phyloP scores from a whole-genome alignment of 139 green algal species.

The Raphidocelis subcapitata region DNA sequence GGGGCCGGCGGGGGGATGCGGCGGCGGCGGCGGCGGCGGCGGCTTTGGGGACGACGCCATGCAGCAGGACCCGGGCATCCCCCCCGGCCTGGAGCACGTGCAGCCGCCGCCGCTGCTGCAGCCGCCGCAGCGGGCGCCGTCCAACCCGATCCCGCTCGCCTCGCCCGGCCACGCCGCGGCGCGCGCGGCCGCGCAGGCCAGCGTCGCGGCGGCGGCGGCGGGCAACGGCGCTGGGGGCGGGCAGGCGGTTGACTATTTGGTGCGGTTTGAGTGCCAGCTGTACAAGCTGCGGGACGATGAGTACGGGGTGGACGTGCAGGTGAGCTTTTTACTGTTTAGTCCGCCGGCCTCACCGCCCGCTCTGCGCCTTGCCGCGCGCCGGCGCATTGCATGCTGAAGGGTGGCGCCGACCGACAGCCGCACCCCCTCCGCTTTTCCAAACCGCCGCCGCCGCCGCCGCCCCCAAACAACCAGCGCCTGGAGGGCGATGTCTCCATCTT shows the following conservation, averaged over 20 bases:
- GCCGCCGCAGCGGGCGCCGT: not conserved
- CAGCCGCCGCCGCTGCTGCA: not conserved
- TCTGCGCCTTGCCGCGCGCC: no score
- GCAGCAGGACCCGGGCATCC: not conserved
- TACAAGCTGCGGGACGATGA: conserved; percentile 95
- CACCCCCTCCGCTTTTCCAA: not conserved
- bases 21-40: not conserved
- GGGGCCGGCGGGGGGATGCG: no score
- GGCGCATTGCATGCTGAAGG: not conserved
- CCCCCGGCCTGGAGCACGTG: not conserved
- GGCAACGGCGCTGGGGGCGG: no score
- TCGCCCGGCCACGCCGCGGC: not conserved
- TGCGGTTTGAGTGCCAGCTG: conserved; percentile 95
- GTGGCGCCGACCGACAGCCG: not conserved
- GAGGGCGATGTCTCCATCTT: conserved; percentile 82
- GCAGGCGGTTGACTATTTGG: conserved; percentile 14
- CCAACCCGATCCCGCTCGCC: not conserved
- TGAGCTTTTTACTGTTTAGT: conserved; percentile 3
- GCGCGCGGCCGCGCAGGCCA: not conserved
- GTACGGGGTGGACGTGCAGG: conserved; percentile 95
- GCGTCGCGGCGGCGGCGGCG: not conserved
- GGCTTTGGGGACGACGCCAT: not conserved
- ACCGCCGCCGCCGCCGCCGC: not conserved
- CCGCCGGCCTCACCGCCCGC: no score
- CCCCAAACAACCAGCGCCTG: conserved; percentile 52